These are phyloP conservation scores for Tagetes erecta DNA, from an alignment of 129 eudicot species.

Conservation along the genomic window DNA sequence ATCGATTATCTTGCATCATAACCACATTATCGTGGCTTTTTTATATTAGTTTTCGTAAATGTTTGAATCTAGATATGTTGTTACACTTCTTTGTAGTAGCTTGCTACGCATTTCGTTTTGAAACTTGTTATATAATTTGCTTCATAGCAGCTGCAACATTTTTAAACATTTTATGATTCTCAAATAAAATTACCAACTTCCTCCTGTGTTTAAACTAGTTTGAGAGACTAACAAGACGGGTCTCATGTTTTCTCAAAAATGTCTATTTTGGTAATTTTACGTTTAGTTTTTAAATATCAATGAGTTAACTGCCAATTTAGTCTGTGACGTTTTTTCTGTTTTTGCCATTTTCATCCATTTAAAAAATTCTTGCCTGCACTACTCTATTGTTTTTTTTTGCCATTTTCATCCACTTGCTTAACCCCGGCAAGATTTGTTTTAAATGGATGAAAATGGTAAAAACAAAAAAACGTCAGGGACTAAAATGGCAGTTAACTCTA, in stretches of 20 bases:
- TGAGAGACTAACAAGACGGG: not conserved
- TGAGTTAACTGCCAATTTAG: no score
- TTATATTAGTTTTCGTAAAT: not conserved
- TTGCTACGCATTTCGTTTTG: not conserved
- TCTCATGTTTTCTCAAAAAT: not conserved
- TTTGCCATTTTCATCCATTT: no score
- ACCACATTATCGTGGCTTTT: not conserved
- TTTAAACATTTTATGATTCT: not conserved
- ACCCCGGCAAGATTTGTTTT: no score
- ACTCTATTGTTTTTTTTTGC: no score
- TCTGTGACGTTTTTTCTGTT: no score
- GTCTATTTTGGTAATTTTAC: not conserved
- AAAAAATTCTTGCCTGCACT: no score
- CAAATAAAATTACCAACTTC: not conserved
- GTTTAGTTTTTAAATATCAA: not conserved
- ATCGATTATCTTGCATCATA: conserved; percentile 5
- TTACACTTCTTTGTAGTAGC: not conserved
- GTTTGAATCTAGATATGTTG: conserved; percentile 7
- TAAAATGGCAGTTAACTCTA: not conserved
- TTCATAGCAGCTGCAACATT: not conserved
- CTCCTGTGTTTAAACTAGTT: not conserved
- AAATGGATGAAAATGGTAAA: no score
- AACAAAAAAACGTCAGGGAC: no score
- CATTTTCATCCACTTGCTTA: no score
- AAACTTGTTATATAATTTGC: not conserved